phyloP scores from a whole-genome alignment of 2,329 filamentous ascomycete genomes.

The Pseudocercospora ulei region DNA sequence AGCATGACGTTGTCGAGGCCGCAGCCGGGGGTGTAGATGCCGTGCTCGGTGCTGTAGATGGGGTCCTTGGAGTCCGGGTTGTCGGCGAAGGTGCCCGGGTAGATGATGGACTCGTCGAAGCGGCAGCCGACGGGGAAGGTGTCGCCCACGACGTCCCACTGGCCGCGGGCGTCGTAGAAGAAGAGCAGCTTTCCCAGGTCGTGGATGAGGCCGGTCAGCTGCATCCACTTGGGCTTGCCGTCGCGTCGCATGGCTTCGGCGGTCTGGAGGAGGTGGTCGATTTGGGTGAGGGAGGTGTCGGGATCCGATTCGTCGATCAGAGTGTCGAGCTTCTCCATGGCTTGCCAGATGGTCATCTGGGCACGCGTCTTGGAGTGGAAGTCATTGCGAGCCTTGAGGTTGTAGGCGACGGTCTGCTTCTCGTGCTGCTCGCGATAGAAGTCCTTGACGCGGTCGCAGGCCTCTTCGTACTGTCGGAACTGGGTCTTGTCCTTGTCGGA shows the following conservation, averaged over 20 bases:
- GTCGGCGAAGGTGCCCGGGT: slow-evolving; percentile 62
- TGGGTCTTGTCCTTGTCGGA: slow-evolving; percentile 65
- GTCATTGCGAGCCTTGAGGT: slow-evolving; percentile 64
- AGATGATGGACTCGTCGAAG: slow-evolving; percentile 68
- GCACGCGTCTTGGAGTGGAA: slow-evolving; percentile 59
- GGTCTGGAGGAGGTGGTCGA: slow-evolving; percentile 78
- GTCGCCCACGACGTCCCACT: slow-evolving; percentile 89
- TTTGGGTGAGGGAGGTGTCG: slow-evolving; percentile 76
- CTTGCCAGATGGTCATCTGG: slow-evolving; percentile 79
- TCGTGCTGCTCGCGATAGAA: slow-evolving; percentile 68
- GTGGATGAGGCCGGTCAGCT: slow-evolving; percentile 66
- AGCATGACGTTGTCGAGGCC: slow-evolving; percentile 83
- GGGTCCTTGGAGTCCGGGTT: slow-evolving; percentile 66
- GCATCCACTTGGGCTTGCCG: slow-evolving; percentile 74
- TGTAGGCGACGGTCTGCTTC: slow-evolving; percentile 73
- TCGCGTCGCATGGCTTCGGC: slow-evolving; percentile 83
- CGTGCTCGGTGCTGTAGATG: slow-evolving; percentile 64
- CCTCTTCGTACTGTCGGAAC: slow-evolving; percentile 74
- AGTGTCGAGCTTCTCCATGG: slow-evolving; percentile 85
- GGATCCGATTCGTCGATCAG: slow-evolving; percentile 86
- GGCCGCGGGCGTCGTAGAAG: slow-evolving; percentile 72
- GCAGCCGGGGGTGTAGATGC: slow-evolving; percentile 70
- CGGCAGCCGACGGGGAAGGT: slow-evolving; percentile 70
- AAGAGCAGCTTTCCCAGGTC: slow-evolving; percentile 71
- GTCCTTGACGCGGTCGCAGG: slow-evolving; percentile 72